Base-by-base conservation (phyloP, 2,329 filamentous ascomycete genomes). In the Claviceps quebecensis region DNA sequence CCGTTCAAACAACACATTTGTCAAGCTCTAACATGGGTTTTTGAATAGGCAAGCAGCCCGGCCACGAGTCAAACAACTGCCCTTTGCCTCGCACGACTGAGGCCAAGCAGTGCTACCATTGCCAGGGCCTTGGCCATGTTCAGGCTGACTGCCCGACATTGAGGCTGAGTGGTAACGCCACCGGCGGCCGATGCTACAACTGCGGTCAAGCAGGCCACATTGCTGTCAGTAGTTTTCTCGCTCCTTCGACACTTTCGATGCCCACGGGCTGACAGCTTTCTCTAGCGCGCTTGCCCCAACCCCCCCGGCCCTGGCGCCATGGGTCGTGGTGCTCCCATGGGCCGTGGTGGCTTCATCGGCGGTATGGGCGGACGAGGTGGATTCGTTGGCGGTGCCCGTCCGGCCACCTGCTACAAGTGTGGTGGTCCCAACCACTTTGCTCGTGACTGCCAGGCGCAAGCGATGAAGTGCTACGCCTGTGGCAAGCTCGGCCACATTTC, bases 91-190 rank as follows among this genome's bases (percentile, higher is more conserved):
- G 93, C 70, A 96, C 91, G 55, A 96, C 93, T 58, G 93, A 98
- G 74, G 89, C 89, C 50, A 98, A 98, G 83, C 93, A 98, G 78
- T 98, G 93, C 81, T 98, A 98, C 71, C 93, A 97, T 75, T 98
- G 93, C 78, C 93, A 97, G 76, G 93, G 93, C 54, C 81, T 97
- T 56, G 93, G 93, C 59, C 93, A 98, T 68, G 93, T 98, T 63
- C 93, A 98, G 76, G 93, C 93, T 60, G 93, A 98, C 71, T 98
- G 93, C 80, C 93, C 93, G 63, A 97, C 93, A 56, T 81, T 98
- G 58, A 88, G 93, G 61, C 72, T 98, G 68, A 95, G 83, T 69
- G 90, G 86, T 59, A 85, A 84, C 61, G 80, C 83, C 56, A 83
- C 84, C 55, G 83, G 85, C 67, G 88, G 87, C 57, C 87, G 89